Conservation (phyloP, 345 rosid genomes). For the Melastoma malabathricum region DNA sequence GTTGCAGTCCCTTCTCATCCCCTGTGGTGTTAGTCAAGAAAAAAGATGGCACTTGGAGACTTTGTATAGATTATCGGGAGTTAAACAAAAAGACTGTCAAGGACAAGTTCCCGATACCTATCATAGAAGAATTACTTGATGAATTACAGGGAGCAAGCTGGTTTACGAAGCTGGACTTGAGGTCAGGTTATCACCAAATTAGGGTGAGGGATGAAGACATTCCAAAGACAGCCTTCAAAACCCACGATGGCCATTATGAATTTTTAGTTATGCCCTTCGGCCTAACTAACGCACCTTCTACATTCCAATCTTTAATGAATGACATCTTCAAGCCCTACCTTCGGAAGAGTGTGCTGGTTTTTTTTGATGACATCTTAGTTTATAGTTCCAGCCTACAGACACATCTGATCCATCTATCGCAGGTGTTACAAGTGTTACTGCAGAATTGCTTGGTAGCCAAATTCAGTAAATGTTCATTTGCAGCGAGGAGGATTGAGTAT, state of each 20-base stretch:
- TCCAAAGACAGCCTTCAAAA: background rate
- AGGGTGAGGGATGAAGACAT: background rate
- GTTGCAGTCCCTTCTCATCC: too few species aligned
- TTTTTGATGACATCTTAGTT: constrained; percentile 1
- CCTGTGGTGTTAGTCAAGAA: too few species aligned
- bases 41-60: too few species aligned
- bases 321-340: background rate
- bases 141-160: background rate
- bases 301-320: background rate
- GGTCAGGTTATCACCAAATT: background rate
- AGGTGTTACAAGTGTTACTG: background rate
- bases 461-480: background rate
- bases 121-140: background rate
- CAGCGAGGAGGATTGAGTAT: background rate
- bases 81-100: too few species aligned
- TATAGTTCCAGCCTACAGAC: background rate
- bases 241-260: too few species aligned
- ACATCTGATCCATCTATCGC: background rate
- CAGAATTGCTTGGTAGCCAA: too few species aligned
- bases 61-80: too few species aligned
- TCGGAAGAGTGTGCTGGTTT: background rate
- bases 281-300: background rate
- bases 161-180: background rate
- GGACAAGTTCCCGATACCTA: background rate
- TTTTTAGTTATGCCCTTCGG: background rate